These are phyloP conservation scores for Fistulifera pelliculosa DNA, from an alignment of 108 stramenopile genomes.

Conservation along the genomic window DNA sequence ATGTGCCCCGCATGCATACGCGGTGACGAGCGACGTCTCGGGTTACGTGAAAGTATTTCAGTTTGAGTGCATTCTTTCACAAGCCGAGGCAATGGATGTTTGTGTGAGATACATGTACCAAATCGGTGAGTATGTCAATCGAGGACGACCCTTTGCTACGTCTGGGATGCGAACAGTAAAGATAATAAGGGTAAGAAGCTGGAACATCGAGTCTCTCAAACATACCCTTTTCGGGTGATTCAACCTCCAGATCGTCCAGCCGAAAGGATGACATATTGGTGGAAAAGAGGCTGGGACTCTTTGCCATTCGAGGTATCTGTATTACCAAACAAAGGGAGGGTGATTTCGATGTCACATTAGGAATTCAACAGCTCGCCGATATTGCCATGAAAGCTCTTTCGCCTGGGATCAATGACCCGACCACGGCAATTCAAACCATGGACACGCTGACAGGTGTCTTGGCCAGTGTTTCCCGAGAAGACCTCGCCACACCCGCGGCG, in stretches of 20 bases:
- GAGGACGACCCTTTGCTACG: constrained; percentile 1
- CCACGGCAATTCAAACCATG: background rate
- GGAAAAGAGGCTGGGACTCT: no score
- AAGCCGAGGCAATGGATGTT: background rate
- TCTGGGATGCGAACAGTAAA: constrained; percentile 7
- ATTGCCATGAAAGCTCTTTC: constrained; percentile 1
- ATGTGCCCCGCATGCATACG: background rate
- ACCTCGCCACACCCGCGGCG: background rate
- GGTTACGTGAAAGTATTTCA: background rate
- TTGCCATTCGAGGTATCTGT: no score
- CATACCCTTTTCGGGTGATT: no score
- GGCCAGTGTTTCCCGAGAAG: no score
- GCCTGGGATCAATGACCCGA: constrained; percentile 2
- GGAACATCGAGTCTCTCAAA: no score
- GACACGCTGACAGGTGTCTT: background rate
- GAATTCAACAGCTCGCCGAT: constrained; percentile 1
- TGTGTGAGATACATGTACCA: background rate
- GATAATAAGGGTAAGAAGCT: background rate
- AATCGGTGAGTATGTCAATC: background rate
- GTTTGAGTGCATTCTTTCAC: background rate
- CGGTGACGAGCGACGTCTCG: background rate
- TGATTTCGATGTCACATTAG: background rate
- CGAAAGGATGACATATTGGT: no score
- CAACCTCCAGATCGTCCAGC: no score
- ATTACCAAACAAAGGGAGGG: no score